Evolutionary conservation across 148 eudicot species (phyloP).

Genomic region (Salicornia ramosissima): DNA sequence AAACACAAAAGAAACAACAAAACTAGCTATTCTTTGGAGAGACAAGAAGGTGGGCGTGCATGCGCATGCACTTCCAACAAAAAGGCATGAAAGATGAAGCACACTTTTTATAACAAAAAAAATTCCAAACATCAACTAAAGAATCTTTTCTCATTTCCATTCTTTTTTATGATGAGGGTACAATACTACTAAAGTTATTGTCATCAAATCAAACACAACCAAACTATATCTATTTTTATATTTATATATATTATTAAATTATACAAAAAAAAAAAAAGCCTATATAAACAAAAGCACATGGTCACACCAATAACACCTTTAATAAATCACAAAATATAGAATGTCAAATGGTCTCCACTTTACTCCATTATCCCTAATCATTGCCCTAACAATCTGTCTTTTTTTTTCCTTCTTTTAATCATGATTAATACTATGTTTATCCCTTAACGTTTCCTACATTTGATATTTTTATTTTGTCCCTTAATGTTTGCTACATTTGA

Average conservation of each 20-base stretch:
- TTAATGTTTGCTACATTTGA: too few species aligned
- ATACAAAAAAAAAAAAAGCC: conserved; percentile 4
- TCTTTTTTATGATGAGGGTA: not conserved
- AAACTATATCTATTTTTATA: too few species aligned
- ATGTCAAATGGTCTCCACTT: conserved; percentile 23
- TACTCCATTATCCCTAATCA: conserved; percentile 17
- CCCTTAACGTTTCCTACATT: too few species aligned
- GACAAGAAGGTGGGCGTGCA: conserved; percentile 21
- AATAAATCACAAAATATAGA: conserved; percentile 4
- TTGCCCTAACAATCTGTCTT: conserved; percentile 10
- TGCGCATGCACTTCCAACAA: conserved; percentile 24
- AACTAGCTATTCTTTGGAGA: conserved; percentile 16
- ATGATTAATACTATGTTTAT: too few species aligned
- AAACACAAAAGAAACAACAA: conserved; percentile 5
- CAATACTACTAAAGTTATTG: not conserved
- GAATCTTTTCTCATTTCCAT: not conserved
- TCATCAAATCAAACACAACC: conserved; percentile 1
- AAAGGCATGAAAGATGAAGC: conserved; percentile 13
- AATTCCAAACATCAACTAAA: conserved; percentile 5
- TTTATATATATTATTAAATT: too few species aligned
- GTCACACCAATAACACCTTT: conserved; percentile 10
- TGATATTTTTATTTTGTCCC: too few species aligned
- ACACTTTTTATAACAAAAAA: not conserved
- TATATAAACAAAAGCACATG: conserved; percentile 20
- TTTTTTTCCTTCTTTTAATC: not conserved